Conservation (phyloP, 2,329 filamentous ascomycete species). For the Aspergillus sp. region DNA sequence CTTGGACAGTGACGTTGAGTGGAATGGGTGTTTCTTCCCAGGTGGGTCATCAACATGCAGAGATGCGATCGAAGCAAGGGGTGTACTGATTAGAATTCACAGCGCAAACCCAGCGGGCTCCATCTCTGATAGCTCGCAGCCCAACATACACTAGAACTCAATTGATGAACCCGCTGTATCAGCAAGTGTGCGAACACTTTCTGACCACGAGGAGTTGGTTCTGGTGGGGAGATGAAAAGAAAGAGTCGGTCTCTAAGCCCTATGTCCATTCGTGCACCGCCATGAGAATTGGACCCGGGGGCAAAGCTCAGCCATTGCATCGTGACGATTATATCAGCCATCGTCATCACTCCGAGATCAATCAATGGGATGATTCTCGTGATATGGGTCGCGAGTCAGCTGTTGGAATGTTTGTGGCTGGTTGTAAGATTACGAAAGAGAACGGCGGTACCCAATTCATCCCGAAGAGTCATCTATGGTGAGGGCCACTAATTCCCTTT, state of each 20-base stretch:
- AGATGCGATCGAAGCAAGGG: not conserved
- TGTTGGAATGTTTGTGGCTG: slow-evolving; percentile 26
- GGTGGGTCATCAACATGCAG: not conserved
- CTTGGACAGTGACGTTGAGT: not conserved
- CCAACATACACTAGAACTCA: not conserved
- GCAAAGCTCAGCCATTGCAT: slow-evolving; percentile 24
- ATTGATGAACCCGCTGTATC: slow-evolving; percentile 29
- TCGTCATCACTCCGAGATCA: slow-evolving; percentile 3
- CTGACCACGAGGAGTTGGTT: slow-evolving; percentile 27
- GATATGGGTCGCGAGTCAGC: slow-evolving; percentile 18
- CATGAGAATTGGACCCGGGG: slow-evolving; percentile 23
- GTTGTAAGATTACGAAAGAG: slow-evolving; percentile 23
- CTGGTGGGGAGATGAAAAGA: slow-evolving; percentile 29
- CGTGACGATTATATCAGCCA: slow-evolving; percentile 15
- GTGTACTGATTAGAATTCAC: not conserved
- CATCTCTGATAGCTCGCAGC: not conserved
- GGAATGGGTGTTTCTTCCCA: not conserved
- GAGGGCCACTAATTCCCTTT: not conserved
- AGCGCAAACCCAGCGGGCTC: not conserved
- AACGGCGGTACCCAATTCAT: slow-evolving; percentile 35
- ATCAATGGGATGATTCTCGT: slow-evolving; percentile 6
- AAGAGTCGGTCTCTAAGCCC: slow-evolving; percentile 26
- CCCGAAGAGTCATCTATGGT: slow-evolving; percentile 28
- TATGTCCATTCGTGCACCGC: slow-evolving; percentile 18
- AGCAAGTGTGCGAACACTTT: slow-evolving; percentile 25